phyloP scores from a whole-genome alignment of 257 asterid species.

The Lavandula angustifolia region DNA sequence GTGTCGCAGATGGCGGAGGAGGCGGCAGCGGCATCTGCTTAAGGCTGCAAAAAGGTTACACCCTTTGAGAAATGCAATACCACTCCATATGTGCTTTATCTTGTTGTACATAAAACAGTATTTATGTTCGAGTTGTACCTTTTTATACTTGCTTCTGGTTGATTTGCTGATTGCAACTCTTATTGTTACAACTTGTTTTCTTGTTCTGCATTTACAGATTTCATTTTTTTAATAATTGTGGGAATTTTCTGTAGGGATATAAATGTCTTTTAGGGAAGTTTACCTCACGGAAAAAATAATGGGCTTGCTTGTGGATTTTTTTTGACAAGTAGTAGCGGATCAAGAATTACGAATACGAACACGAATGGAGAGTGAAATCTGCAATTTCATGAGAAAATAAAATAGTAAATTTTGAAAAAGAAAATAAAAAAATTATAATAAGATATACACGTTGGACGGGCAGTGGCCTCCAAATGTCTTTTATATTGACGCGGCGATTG shows the following conservation, averaged over 20 bases:
- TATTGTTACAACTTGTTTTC: slow-evolving; percentile 32
- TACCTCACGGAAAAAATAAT: no score
- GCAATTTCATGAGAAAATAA: no score
- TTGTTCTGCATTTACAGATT: slow-evolving; percentile 1
- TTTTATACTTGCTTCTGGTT: slow-evolving; percentile 33
- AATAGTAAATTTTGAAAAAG: no score
- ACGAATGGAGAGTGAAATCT: no score
- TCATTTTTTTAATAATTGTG: background rate
- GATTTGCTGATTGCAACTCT: slow-evolving; percentile 48
- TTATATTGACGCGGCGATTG: no score
- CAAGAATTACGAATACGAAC: no score
- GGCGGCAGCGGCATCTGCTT: slow-evolving; percentile 84
- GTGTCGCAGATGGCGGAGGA: slow-evolving; percentile 84
- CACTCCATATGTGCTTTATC: slow-evolving; percentile 33
- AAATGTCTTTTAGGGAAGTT: no score
- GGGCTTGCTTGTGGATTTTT: no score
- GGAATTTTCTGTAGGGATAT: background rate
- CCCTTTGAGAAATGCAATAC: slow-evolving; percentile 22
- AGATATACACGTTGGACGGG: no score
- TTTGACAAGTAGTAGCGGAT: no score
- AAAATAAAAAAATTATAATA: no score
- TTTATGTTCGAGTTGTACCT: slow-evolving; percentile 36
- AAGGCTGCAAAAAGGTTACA: slow-evolving; percentile 32
- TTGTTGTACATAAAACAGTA: slow-evolving; percentile 53
- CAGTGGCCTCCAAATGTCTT: no score